phyloP scores from a whole-genome alignment of 352 stramenopile species.

The Elongisporangium anandrum region DNA sequence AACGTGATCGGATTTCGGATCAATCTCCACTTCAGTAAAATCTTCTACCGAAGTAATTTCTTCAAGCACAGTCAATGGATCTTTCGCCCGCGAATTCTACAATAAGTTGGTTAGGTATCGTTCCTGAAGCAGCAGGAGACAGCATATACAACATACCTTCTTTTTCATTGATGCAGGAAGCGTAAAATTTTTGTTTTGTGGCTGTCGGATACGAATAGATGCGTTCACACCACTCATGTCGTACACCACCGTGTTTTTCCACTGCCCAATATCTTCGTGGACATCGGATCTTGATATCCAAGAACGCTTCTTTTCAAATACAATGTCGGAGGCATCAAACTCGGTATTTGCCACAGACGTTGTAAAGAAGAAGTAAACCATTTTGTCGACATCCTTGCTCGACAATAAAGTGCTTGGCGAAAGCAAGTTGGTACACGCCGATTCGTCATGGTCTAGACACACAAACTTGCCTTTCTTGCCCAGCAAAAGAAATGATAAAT shows the following conservation, averaged over 20 bases:
- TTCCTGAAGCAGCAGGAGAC: too few relatives aligned
- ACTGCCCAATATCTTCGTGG: slow-evolving; percentile 41
- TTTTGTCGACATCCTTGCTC: slow-evolving; percentile 38
- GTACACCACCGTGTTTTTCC: slow-evolving; percentile 43
- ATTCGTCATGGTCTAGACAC: slow-evolving; percentile 48
- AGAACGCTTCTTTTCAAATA: slow-evolving; percentile 36
- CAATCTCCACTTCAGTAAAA: slow-evolving; percentile 28
- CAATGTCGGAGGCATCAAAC: slow-evolving; percentile 32
- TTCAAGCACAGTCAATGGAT: slow-evolving; percentile 33
- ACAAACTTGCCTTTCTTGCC: slow-evolving; percentile 33
- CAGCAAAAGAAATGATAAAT: slow-evolving; percentile 62
- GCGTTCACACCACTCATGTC: slow-evolving; percentile 50
- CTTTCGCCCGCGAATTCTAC: slow-evolving; percentile 12
- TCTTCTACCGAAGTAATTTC: slow-evolving; percentile 10
- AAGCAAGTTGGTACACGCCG: slow-evolving; percentile 44
- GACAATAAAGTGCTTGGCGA: slow-evolving; percentile 16
- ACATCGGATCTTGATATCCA: slow-evolving; percentile 42
- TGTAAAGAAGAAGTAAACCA: slow-evolving; percentile 58
- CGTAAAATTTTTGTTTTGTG: slow-evolving; percentile 39
- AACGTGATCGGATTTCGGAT: slow-evolving; percentile 35
- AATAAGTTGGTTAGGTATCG: too few relatives aligned
- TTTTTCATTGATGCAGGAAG: slow-evolving; percentile 7
- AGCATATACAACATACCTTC: not conserved
- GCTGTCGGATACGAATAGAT: slow-evolving; percentile 31
- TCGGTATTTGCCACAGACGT: slow-evolving; percentile 52